Evolutionary conservation across 305 asterid genomes (phyloP).

Genomic region (Solanum aculeatissimum): DNA sequence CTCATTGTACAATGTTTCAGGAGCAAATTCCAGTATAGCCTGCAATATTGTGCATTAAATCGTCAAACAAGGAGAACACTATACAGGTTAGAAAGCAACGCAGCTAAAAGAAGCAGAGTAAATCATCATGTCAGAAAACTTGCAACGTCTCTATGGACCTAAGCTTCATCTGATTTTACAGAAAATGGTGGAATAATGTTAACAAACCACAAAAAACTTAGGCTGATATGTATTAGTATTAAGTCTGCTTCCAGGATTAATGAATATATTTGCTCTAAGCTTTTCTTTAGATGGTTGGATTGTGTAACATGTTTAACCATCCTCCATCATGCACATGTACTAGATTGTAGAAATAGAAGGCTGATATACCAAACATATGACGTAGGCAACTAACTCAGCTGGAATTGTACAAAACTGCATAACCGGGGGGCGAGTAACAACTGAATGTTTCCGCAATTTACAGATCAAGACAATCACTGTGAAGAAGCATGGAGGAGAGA

Average conservation of each 20-base stretch:
- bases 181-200: neutral
- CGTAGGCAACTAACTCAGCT: neutral
- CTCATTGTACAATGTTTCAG: slow-evolving; percentile 52
- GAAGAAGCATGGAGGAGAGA: neutral
- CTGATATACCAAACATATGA: neutral
- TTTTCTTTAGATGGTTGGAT: neutral
- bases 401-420: neutral
- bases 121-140: neutral
- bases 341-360: neutral
- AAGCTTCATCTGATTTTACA: neutral
- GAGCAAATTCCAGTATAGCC: slow-evolving; percentile 90
- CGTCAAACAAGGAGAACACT: neutral
- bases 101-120: neutral
- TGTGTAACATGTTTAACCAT: neutral
- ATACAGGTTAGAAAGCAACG: neutral
- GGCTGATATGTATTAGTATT: neutral
- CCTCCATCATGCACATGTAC: neutral
- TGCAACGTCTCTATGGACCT: neutral
- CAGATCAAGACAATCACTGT: neutral
- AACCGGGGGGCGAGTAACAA: neutral
- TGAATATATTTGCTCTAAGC: neutral
- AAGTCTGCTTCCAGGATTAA: neutral
- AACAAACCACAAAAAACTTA: neutral
- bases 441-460: neutral
- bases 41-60: slow-evolving; percentile 22